These are phyloP conservation scores for Symbiodinium pilosum DNA, from an alignment of 73 alveolate genomes.

Conservation along the genomic window DNA sequence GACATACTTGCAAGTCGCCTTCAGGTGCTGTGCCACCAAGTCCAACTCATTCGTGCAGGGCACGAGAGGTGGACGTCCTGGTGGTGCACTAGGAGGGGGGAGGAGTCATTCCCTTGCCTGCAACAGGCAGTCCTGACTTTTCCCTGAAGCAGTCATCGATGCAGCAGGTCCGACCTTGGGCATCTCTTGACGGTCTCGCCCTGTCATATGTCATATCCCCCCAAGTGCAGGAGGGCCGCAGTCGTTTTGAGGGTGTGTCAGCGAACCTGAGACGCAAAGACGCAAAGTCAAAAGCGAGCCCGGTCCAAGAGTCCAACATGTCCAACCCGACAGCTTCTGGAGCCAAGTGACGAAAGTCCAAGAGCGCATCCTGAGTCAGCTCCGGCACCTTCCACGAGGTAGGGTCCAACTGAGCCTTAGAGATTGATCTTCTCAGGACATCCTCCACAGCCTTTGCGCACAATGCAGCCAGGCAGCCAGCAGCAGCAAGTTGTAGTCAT, in stretches of 20 bases:
- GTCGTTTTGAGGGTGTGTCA: constrained; percentile 6
- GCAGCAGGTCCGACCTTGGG: constrained; percentile 2
- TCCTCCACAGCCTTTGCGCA: background rate
- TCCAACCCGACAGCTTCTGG: too few relatives aligned
- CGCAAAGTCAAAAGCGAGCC: too few relatives aligned
- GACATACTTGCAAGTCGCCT: background rate
- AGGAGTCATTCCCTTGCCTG: background rate
- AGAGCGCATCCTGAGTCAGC: background rate
- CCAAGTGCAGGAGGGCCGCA: background rate
- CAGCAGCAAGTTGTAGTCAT: constrained; percentile 4
- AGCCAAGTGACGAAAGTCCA: background rate
- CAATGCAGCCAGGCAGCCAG: background rate
- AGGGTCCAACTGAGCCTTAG: background rate
- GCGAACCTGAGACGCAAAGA: background rate
- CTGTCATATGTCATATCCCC: background rate
- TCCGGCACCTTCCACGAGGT: background rate
- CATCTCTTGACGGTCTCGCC: background rate
- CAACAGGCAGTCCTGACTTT: background rate
- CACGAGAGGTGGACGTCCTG: background rate
- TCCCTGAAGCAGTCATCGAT: background rate
- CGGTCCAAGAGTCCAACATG: too few relatives aligned
- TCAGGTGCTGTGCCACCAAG: background rate
- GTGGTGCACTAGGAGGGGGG: background rate
- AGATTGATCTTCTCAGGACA: background rate
- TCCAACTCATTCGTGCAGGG: background rate